Conservation (phyloP, 768 basidiomycete species). For the Amanita exitialis region DNA sequence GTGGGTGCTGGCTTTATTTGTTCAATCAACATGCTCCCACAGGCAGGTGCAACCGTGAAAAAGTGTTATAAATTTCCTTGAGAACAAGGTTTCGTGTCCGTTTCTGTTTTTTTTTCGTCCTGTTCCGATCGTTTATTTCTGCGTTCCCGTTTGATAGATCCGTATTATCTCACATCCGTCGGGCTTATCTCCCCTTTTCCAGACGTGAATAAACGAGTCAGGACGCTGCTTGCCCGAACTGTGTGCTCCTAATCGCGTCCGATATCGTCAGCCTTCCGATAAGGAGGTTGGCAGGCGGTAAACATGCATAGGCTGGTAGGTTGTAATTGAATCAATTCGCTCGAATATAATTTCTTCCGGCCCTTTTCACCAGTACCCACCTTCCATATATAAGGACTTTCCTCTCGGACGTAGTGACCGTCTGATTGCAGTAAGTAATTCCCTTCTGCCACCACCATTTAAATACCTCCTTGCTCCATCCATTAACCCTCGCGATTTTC, state of each 20-base stretch:
- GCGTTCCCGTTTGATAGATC: neutral
- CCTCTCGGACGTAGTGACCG: too few relatives aligned
- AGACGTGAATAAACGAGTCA: neutral
- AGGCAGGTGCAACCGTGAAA: neutral
- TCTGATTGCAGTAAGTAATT: neutral
- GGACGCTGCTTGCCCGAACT: neutral
- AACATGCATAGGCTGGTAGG: neutral
- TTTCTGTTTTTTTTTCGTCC: neutral
- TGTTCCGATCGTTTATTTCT: neutral
- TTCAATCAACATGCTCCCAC: constrained; percentile 24
- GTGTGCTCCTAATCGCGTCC: too few relatives aligned
- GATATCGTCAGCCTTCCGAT: too few relatives aligned
- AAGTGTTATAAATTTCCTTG: neutral
- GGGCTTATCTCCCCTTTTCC: neutral
- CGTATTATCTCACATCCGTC: neutral
- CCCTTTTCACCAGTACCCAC: neutral
- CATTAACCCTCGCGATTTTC: neutral
- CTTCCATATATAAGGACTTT: neutral
- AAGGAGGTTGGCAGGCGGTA: neutral
- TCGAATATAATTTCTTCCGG: neutral
- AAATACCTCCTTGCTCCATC: neutral
- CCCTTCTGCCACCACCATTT: neutral
- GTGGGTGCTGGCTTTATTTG: constrained; percentile 28
- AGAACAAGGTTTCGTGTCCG: neutral
- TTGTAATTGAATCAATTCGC: neutral